phyloP scores from a whole-genome alignment of 768 basidiomycete genomes.

The Phylloporus sp. region DNA sequence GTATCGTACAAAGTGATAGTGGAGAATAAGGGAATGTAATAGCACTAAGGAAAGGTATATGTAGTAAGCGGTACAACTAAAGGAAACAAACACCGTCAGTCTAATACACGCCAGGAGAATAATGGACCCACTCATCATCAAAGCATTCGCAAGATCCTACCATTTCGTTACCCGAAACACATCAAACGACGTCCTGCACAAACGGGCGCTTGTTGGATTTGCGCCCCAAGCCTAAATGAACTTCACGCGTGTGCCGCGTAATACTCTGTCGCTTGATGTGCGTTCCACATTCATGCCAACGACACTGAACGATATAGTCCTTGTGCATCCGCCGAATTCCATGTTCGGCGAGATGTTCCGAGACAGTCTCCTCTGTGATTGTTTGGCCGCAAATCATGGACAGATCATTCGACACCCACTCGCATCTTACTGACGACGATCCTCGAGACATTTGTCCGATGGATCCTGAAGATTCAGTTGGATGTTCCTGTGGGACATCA shows the following conservation, averaged over 20 bases:
- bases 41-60: not conserved
- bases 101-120: not conserved
- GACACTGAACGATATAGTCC: not conserved
- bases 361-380: not conserved
- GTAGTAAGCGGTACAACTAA: not conserved
- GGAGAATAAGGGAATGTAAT: not conserved
- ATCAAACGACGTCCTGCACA: not conserved
- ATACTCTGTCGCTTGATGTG: slow-evolving; percentile 4
- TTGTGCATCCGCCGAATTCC: slow-evolving; percentile 7
- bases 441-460: not conserved
- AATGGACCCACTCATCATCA: not conserved
- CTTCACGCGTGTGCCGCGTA: slow-evolving; percentile 12
- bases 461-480: not conserved
- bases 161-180: not conserved
- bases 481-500: too few species aligned
- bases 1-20: slow-evolving; percentile 4
- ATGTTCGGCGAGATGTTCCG: slow-evolving; percentile 12
- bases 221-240: slow-evolving; percentile 14
- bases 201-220: not conserved
- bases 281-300: slow-evolving; percentile 4
- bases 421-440: not conserved
- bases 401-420: not conserved
- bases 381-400: slow-evolving; percentile 1
- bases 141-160: not conserved
- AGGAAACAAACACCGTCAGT: not conserved